Conservation (phyloP, 805 yeast species). For the Starmerella asiatica region DNA sequence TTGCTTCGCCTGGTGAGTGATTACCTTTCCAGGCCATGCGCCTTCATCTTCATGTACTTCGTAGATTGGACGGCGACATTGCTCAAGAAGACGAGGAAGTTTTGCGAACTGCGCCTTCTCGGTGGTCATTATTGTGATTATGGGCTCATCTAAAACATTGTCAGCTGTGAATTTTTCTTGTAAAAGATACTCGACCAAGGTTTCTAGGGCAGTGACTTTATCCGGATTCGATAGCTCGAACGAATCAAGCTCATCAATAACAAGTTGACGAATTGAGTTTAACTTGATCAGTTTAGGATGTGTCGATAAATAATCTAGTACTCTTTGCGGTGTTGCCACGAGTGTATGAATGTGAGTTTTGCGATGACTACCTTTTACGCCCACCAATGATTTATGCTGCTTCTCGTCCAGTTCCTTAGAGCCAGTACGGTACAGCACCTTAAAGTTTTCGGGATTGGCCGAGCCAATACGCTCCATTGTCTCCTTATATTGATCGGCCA, state of each 20-base stretch:
- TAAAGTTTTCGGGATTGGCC: not conserved
- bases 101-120: constrained; percentile 2
- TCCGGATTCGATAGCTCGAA: constrained; percentile 10
- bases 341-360: constrained; percentile 28
- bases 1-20: not conserved
- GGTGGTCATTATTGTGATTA: constrained; percentile 10
- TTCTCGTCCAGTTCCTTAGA: constrained; percentile 14
- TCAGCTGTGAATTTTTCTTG: not conserved
- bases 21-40: constrained; percentile 6
- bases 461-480: constrained; percentile 2
- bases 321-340: constrained; percentile 43
- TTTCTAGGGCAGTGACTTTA: constrained; percentile 19
- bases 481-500: constrained; percentile 26
- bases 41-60: constrained; percentile 6
- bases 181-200: constrained; percentile 16
- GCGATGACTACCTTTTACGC: not conserved
- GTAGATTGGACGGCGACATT: constrained; percentile 3
- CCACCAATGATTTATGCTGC: constrained; percentile 20
- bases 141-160: not conserved
- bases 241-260: constrained; percentile 23
- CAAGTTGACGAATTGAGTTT: constrained; percentile 17
- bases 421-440: constrained; percentile 22
- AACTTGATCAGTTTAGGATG: constrained; percentile 19
- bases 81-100: constrained; percentile 7
- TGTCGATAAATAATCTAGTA: constrained; percentile 34